A percentile compares a stretch with the other conserved stretches of the same genome.
Evolutionary conservation across 306 rosid genomes (phyloP).

Genomic region (Malus asiatica): DNA sequence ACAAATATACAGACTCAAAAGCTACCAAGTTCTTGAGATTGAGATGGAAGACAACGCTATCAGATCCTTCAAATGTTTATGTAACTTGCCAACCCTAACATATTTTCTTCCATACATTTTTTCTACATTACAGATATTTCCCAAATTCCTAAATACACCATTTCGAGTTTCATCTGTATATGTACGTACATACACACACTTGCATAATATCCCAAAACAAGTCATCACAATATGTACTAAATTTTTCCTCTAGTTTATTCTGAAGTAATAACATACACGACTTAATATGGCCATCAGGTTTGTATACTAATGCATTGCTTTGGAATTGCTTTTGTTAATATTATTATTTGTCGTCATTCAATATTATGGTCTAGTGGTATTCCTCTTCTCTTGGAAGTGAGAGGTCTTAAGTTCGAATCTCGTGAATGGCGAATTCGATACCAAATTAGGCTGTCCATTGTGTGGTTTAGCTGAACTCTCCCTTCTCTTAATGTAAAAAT

Average conservation of each 20-base stretch:
- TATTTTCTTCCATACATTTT: background rate
- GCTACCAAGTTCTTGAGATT: background rate
- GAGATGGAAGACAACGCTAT: background rate
- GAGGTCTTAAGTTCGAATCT: too few species aligned
- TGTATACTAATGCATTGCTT: too few species aligned
- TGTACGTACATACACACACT: background rate
- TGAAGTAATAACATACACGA: too few species aligned
- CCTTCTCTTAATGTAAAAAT: rapidly evolving
- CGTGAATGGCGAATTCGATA: too few species aligned
- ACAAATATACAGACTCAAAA: background rate
- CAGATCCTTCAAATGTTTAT: constrained; percentile 1
- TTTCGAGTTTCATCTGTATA: background rate
- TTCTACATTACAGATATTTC: too few species aligned
- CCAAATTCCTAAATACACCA: background rate
- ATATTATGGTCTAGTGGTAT: too few species aligned
- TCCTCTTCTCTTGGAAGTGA: too few species aligned
- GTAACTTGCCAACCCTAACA: background rate
- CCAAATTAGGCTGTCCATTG: too few species aligned
- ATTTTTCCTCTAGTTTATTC: background rate
- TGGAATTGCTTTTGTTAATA: too few species aligned
- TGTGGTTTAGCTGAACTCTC: too few species aligned
- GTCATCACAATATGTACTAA: background rate
- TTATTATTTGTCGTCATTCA: too few species aligned
- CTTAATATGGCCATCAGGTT: too few species aligned
- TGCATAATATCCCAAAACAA: background rate